Evolutionary conservation across 2,329 filamentous ascomycete species (phyloP).

Genomic region (Colletotrichum lupini): DNA sequence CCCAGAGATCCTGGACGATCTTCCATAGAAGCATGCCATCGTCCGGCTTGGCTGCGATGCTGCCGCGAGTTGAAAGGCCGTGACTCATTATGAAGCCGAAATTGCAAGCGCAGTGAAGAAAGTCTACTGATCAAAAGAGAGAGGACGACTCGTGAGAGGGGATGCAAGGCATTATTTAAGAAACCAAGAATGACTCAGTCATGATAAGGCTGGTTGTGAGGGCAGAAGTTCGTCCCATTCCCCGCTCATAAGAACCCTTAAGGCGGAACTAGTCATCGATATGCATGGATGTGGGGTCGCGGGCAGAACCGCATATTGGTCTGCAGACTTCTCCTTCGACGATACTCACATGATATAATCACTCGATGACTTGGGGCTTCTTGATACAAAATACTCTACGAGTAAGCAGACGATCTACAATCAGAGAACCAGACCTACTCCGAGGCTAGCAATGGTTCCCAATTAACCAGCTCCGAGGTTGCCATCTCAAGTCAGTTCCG

Average conservation of each 20-base stretch:
- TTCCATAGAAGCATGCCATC: constrained; percentile 51
- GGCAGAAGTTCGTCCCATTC: background rate
- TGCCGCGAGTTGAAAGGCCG: constrained; percentile 43
- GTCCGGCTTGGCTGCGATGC: constrained; percentile 41
- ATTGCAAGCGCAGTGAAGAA: no score
- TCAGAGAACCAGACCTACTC: no score
- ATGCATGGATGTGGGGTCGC: background rate
- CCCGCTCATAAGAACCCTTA: no score
- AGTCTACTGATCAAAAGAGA: background rate
- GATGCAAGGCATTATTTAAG: background rate
- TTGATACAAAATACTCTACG: no score
- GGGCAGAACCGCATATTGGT: no score
- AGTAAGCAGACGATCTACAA: no score
- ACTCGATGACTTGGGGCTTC: no score
- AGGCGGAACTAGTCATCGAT: background rate
- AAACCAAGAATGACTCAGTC: background rate
- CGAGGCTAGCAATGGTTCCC: no score
- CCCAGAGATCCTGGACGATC: constrained; percentile 56
- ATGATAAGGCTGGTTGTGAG: background rate
- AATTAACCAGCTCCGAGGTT: no score
- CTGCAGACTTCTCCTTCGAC: no score
- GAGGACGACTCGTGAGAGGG: background rate
- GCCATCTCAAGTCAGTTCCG: no score
- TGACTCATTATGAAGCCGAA: background rate
- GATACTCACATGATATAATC: no score